Conservation (phyloP, 306 rosid genomes). For the Vachellia collinsii region DNA sequence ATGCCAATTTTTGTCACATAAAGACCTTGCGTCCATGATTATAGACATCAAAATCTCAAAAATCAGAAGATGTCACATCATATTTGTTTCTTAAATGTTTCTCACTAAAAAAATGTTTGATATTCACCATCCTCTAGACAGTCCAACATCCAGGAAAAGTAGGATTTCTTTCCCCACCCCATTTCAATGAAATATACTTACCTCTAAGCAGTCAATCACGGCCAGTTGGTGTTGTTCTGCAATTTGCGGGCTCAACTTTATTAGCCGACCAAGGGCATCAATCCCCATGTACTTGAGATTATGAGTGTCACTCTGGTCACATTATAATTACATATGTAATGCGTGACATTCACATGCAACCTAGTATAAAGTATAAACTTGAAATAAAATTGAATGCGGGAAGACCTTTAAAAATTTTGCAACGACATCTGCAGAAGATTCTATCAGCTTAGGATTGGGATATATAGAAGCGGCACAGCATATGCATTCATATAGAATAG, state of each 20-base stretch:
- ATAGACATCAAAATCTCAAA: conserved; percentile 13
- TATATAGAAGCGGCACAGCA: conserved; percentile 81
- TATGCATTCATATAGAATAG: conserved; percentile 81
- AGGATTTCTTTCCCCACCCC: conserved; percentile 13
- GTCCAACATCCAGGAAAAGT: neutral
- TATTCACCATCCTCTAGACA: neutral
- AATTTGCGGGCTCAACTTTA: conserved; percentile 81
- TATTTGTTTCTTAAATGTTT: conserved; percentile 5
- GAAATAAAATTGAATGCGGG: neutral
- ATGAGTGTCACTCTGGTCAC: conserved; percentile 91
- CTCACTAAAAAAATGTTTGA: neutral
- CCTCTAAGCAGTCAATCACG: conserved; percentile 98
- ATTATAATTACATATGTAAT: conserved; percentile 7
- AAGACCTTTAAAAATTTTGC: conserved; percentile 89
- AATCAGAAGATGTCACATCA: neutral
- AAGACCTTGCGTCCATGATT: neutral
- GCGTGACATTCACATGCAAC: conserved; percentile 1
- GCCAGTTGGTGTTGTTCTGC: conserved; percentile 98
- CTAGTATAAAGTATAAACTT: conserved; percentile 14
- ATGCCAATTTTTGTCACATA: neutral
- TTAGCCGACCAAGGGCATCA: conserved; percentile 91
- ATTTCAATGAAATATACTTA: conserved; percentile 41
- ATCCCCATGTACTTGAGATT: conserved; percentile 98
- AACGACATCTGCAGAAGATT: conserved; percentile 82
- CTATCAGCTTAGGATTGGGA: conserved; percentile 79